Evolutionary conservation across 2,329 filamentous ascomycete genomes (phyloP).

Genomic region (Hypoxylon sp.): DNA sequence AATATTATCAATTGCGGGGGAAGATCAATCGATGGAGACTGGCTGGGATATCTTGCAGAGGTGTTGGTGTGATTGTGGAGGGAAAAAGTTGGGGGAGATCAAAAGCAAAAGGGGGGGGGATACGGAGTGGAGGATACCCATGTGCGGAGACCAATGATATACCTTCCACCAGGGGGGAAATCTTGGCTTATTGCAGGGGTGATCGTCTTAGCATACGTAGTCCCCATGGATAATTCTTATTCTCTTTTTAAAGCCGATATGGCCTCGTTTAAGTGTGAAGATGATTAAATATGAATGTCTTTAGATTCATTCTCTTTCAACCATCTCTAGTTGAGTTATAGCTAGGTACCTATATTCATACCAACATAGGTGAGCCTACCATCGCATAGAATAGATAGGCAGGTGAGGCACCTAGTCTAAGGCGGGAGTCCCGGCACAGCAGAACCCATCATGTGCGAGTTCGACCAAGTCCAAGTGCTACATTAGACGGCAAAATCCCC

Average conservation of each 20-base stretch:
- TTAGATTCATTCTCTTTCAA: too few species aligned
- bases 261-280: too few species aligned
- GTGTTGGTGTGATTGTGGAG: constrained; percentile 6
- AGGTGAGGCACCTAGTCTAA: too few species aligned
- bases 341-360: too few species aligned
- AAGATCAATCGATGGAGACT: constrained; percentile 13
- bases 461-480: constrained; percentile 18
- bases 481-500: constrained; percentile 24
- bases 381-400: too few species aligned
- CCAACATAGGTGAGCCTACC: too few species aligned
- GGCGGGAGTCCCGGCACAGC: constrained; percentile 20
- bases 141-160: constrained; percentile 33
- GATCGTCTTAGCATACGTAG: constrained; percentile 1
- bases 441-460: constrained; percentile 15
- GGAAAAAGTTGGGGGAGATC: constrained; percentile 26
- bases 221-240: too few species aligned
- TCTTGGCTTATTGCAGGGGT: constrained; percentile 19
- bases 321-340: too few species aligned
- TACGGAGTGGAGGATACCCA: constrained; percentile 15
- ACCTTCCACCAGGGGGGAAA: constrained; percentile 8
- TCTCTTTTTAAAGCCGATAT: too few species aligned
- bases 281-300: too few species aligned
- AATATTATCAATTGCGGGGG: constrained; percentile 24
- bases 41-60: constrained; percentile 8
- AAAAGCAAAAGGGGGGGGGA: not conserved